Evolutionary conservation across 345 rosid genomes (phyloP).

Genomic region (Conringia planisiliqua): DNA sequence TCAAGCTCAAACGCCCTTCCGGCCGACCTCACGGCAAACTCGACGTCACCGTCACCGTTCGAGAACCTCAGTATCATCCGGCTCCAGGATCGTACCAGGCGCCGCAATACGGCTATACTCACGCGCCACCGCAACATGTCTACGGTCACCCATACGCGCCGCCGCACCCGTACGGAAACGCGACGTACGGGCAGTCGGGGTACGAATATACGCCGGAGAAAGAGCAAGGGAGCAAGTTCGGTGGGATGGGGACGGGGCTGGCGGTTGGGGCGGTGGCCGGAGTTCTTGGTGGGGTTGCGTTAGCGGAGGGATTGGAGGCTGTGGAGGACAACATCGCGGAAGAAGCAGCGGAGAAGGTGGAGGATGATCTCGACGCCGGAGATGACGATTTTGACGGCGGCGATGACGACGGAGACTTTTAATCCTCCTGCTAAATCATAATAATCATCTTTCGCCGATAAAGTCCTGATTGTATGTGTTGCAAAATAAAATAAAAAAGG

Average conservation of each 20-base stretch:
- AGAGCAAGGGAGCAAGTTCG: constrained; percentile 61
- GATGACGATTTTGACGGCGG: constrained; percentile 1
- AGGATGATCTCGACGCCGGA: constrained; percentile 49
- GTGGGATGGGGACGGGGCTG: constrained; percentile 81
- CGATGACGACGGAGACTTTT: constrained; percentile 21
- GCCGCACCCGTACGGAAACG: constrained; percentile 11
- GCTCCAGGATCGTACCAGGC: constrained; percentile 19
- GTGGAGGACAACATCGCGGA: constrained; percentile 64
- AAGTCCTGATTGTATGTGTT: background rate
- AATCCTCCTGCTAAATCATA: background rate
- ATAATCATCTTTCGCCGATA: background rate
- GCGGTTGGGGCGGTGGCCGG: constrained; percentile 89
- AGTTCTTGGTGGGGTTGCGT: constrained; percentile 65
- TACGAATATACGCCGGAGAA: constrained; percentile 36
- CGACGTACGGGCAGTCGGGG: constrained; percentile 24
- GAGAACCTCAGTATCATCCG: constrained; percentile 35
- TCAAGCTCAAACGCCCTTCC: constrained; percentile 79
- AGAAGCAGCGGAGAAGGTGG: constrained; percentile 59
- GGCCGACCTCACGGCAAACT: constrained; percentile 88
- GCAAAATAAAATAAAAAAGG: background rate
- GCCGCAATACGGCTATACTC: constrained; percentile 21
- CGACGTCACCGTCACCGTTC: constrained; percentile 48
- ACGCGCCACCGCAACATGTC: constrained; percentile 28
- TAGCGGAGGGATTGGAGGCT: constrained; percentile 66
- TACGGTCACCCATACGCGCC: constrained; percentile 32